Percentiles rank a stretch among this genome's conserved stretches.
phyloP scores from a whole-genome alignment of 805 yeast species.

The Candida xyloterini region DNA sequence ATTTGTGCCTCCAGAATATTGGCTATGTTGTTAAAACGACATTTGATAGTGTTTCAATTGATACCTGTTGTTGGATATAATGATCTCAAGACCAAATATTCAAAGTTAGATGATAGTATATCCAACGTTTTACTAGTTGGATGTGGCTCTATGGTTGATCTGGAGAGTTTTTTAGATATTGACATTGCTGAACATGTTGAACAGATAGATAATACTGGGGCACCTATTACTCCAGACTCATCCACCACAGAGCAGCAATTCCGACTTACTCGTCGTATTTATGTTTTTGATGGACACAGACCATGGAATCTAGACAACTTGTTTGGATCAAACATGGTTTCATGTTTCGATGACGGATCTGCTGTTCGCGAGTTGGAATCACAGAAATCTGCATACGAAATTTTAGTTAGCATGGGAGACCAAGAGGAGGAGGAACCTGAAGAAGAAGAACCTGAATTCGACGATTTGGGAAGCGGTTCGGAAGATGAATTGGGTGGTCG shows the following conservation, averaged over 20 bases:
- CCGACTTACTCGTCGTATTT: conserved; percentile 55
- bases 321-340: conserved; percentile 74
- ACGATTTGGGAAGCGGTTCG: conserved; percentile 30
- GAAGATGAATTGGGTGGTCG: conserved; percentile 31
- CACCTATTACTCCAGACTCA: conserved; percentile 26
- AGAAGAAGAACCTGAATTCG: conserved; percentile 32
- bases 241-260: conserved; percentile 29
- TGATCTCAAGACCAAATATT: conserved; percentile 65
- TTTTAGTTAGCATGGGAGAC: conserved; percentile 41
- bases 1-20: conserved; percentile 83
- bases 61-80: conserved; percentile 91
- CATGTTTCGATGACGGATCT: conserved; percentile 85
- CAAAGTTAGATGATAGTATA: conserved; percentile 67
- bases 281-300: conserved; percentile 85
- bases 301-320: conserved; percentile 96
- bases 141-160: conserved; percentile 89
- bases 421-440: conserved; percentile 36
- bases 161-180: conserved; percentile 69
- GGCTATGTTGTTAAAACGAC: conserved; percentile 66
- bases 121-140: conserved; percentile 78
- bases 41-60: conserved; percentile 80
- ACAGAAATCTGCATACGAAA: conserved; percentile 62
- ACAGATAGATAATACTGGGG: conserved; percentile 22
- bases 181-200: conserved; percentile 51
- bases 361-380: conserved; percentile 54